A percentile compares a stretch with the other conserved stretches of the same genome.
Evolutionary conservation across 2,329 filamentous ascomycete species (phyloP).

Genomic region (Hypoxylon sp.): DNA sequence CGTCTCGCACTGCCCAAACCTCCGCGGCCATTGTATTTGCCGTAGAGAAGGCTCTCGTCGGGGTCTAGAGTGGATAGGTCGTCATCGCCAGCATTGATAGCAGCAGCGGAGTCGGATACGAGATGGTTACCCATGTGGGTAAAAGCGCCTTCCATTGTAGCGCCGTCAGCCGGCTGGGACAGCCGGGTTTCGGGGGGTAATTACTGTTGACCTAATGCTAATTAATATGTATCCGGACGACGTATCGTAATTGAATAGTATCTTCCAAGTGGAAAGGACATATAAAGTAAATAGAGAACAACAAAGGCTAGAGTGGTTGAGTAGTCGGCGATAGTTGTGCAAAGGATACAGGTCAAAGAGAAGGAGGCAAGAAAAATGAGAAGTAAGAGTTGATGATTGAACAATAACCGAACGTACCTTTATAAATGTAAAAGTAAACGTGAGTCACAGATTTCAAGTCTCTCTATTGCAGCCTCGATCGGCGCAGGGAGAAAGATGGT

Average conservation of each 20-base stretch:
- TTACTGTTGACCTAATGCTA: slow-evolving; percentile 30
- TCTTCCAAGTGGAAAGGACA: neutral
- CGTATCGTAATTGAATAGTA: neutral
- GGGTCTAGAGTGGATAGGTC: slow-evolving; percentile 78
- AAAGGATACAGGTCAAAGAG: slow-evolving; percentile 8
- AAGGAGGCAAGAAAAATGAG: slow-evolving; percentile 7
- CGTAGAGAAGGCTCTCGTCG: slow-evolving; percentile 86
- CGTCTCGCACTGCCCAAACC: slow-evolving; percentile 66
- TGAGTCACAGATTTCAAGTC: slow-evolving; percentile 11
- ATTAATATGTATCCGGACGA: slow-evolving; percentile 10
- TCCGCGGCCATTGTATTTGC: slow-evolving; percentile 73
- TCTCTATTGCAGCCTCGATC: slow-evolving; percentile 29
- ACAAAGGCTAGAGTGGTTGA: neutral
- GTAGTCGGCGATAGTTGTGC: neutral
- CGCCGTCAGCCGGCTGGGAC: slow-evolving; percentile 47
- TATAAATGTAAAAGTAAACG: slow-evolving; percentile 6
- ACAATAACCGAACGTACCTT: slow-evolving; percentile 22
- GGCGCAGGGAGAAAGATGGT: slow-evolving; percentile 27
- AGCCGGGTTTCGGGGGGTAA: slow-evolving; percentile 37
- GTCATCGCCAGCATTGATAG: slow-evolving; percentile 90
- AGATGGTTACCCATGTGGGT: slow-evolving; percentile 90
- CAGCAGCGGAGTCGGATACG: slow-evolving; percentile 85
- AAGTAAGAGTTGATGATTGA: slow-evolving; percentile 6
- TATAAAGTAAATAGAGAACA: neutral
- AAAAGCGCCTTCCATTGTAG: slow-evolving; percentile 86